Evolutionary conservation across 176 grass and related monocot species (phyloP).

Genomic region (Tuctoria greenei): DNA sequence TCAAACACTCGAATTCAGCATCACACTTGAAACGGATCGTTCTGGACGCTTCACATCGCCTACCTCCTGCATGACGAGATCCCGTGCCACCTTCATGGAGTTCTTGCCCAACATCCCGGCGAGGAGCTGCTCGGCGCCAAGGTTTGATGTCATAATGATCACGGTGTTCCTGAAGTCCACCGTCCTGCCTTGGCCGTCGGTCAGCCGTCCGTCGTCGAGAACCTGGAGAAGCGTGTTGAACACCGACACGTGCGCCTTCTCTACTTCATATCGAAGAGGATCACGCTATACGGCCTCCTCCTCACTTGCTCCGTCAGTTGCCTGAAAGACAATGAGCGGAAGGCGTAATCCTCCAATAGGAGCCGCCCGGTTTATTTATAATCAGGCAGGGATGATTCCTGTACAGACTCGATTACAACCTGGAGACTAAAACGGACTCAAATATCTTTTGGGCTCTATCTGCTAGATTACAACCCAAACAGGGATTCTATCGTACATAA

Average conservation of each 20-base stretch:
- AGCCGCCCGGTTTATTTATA: no score
- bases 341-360: no score
- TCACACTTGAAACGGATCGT: not conserved
- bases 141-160: slow-evolving; percentile 97
- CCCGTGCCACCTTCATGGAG: slow-evolving; percentile 24
- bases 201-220: slow-evolving; percentile 84
- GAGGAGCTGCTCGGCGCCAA: slow-evolving; percentile 92
- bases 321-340: no score
- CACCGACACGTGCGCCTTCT: slow-evolving; percentile 86
- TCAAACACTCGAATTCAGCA: slow-evolving; percentile 18
- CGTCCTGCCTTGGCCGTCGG: slow-evolving; percentile 83
- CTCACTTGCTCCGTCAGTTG: slow-evolving; percentile 86
- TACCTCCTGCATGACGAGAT: slow-evolving; percentile 40
- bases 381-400: no score
- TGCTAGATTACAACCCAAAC: no score
- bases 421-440: no score
- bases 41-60: not conserved
- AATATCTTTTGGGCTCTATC: no score
- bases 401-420: no score
- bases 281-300: slow-evolving; percentile 80
- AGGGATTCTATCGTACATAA: no score
- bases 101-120: slow-evolving; percentile 68
- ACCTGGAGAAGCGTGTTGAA: slow-evolving; percentile 99
- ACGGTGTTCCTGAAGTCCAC: slow-evolving; percentile 97
- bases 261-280: slow-evolving; percentile 94